phyloP scores from a whole-genome alignment of 2,329 filamentous ascomycete genomes.

The Epichloe typhina region DNA sequence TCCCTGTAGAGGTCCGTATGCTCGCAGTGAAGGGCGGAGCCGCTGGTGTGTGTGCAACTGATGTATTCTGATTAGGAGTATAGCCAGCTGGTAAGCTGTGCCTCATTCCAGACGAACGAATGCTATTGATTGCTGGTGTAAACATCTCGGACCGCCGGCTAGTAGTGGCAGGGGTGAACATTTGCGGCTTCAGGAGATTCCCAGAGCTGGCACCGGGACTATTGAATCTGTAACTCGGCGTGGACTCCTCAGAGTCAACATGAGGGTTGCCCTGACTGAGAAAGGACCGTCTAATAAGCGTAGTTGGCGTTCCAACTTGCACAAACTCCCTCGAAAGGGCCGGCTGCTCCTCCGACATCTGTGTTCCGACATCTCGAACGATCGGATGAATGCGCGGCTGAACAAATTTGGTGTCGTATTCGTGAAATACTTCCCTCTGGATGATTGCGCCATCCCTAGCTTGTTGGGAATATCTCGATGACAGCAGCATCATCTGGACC shows the following conservation, averaged over 20 bases:
- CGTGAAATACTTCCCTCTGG: constrained; percentile 82
- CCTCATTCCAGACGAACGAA: constrained; percentile 15
- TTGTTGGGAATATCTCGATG: constrained; percentile 67
- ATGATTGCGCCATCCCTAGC: constrained; percentile 73
- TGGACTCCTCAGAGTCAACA: constrained; percentile 49
- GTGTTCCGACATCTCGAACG: constrained; percentile 66
- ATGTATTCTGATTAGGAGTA: constrained; percentile 2
- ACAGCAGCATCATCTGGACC: constrained; percentile 60
- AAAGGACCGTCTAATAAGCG: constrained; percentile 61
- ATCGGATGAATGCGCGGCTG: constrained; percentile 76
- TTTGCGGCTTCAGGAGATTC: constrained; percentile 25
- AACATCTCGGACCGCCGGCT: constrained; percentile 19
- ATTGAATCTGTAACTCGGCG: constrained; percentile 13
- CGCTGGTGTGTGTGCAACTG: constrained; percentile 9
- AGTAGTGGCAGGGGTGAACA: constrained; percentile 6
- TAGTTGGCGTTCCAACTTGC: constrained; percentile 39
- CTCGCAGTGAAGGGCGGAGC: constrained; percentile 12
- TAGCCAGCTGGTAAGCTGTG: constrained; percentile 23
- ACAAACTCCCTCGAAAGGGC: constrained; percentile 31
- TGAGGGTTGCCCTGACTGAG: constrained; percentile 71
- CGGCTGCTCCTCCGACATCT: constrained; percentile 45
- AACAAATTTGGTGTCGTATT: constrained; percentile 94
- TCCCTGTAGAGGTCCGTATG: constrained; percentile 11
- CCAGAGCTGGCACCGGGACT: constrained; percentile 1
- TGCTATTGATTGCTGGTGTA: constrained; percentile 15